Base-by-base conservation (phyloP, 1,284 basidiomycete genomes). In the Trametes pubescens region DNA sequence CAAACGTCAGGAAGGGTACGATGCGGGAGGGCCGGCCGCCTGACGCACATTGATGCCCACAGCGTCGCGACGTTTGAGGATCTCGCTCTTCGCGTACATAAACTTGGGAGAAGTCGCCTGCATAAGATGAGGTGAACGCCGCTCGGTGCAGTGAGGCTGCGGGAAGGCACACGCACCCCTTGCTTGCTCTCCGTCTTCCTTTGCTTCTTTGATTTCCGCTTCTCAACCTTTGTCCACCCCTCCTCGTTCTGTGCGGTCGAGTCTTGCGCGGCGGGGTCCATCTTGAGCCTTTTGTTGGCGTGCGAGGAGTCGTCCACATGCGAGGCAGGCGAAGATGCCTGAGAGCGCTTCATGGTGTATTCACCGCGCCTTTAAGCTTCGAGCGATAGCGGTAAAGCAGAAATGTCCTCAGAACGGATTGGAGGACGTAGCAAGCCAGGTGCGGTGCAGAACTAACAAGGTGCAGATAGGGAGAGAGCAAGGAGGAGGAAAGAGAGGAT, bases 31-130 rank as follows among this genome's bases (percentile, higher is more conserved):
- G 18, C 14, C 46, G 22, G 18, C 14, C 46, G 29, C 11, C 26
- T 13, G 24, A 38, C 90, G 69, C 72, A 94, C 94, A 57, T 88
- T 90, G 60, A 95, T 88, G 14, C 87, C 87, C 52, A 96, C 84
- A 18, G 90, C 87, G 70, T 90, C 84, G 65, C 83, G 88, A 48
- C 93, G 81, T 72, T 84, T 88, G 46, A 85, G 72, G 60, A 96
- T 94, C 71, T 94, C 92, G 35, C 77, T 77, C 64, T 87, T 90
- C 37, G 87, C 86, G 68, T 93, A 95, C 83, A 94, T 87, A 75
- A 96, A 95, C 63, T 86, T 79, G 0, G 94, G 92, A 43, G 85
- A 81, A n/a, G 78, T 79, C 5, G 82, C 80, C 85, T 93, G 73
- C 24, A 40, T 43, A 32, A 10, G 35, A 29, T 26, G 11, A 18